These are phyloP conservation scores for Cubamyces lactineus DNA, from an alignment of 768 basidiomycete species.

Conservation along the genomic window DNA sequence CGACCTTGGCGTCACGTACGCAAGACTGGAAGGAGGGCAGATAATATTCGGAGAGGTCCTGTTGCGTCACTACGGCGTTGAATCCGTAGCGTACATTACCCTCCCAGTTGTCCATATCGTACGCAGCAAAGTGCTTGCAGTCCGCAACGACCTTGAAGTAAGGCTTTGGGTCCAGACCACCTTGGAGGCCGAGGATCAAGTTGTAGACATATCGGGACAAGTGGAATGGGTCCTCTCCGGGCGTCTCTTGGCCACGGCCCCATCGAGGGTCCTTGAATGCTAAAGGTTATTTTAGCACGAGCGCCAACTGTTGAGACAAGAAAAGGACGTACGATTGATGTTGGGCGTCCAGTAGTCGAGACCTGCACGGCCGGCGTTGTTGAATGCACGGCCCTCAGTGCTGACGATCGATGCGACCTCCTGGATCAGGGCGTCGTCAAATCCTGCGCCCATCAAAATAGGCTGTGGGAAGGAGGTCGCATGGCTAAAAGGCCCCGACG, in stretches of 20 bases:
- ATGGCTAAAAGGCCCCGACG: constrained; percentile 54
- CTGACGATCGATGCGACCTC: constrained; percentile 53
- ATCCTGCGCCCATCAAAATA: constrained; percentile 56
- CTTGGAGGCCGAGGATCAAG: constrained; percentile 58
- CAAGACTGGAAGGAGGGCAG: constrained; percentile 59
- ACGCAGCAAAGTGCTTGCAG: constrained; percentile 65
- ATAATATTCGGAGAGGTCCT: constrained; percentile 61
- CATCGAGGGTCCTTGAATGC: constrained; percentile 65
- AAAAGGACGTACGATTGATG: constrained; percentile 30
- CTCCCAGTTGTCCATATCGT: constrained; percentile 61
- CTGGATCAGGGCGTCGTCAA: constrained; percentile 57
- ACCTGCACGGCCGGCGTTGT: constrained; percentile 55
- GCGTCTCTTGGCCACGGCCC: constrained; percentile 65
- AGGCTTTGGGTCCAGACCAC: constrained; percentile 55
- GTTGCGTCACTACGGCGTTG: constrained; percentile 55
- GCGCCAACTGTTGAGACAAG: background rate
- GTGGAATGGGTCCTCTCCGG: constrained; percentile 62
- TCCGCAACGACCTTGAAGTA: constrained; percentile 57
- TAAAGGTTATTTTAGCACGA: background rate
- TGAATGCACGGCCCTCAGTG: constrained; percentile 61
- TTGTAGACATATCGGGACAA: constrained; percentile 55
- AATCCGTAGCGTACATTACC: constrained; percentile 53
- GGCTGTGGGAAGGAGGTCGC: constrained; percentile 64
- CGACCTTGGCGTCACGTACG: constrained; percentile 63
- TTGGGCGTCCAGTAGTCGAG: constrained; percentile 63